phyloP scores from a whole-genome alignment of 2,329 filamentous ascomycete species.

The Pseudogymnoascus sp. region DNA sequence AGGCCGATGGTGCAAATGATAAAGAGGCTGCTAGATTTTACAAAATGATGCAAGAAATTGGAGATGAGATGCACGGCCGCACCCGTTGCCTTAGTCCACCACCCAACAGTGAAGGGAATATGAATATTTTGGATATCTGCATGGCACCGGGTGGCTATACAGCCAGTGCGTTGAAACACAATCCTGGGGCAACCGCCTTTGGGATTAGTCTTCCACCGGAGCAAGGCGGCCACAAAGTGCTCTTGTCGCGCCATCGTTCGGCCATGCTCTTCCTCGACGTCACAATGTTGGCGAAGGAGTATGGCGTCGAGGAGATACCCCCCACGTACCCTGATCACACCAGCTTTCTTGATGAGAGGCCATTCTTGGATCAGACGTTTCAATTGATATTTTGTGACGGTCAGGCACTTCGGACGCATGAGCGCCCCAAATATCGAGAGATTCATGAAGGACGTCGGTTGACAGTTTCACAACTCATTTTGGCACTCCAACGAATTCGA shows the following conservation, averaged over 20 bases:
- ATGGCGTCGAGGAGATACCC: slow-evolving; percentile 13
- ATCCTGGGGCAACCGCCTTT: slow-evolving; percentile 13
- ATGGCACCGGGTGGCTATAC: slow-evolving; percentile 21
- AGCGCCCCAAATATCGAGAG: slow-evolving; percentile 16
- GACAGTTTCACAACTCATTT: slow-evolving; percentile 19
- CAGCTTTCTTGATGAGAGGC: slow-evolving; percentile 14
- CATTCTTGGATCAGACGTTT: slow-evolving; percentile 17
- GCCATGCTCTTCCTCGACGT: slow-evolving; percentile 15
- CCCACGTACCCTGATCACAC: slow-evolving; percentile 12
- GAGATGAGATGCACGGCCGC: slow-evolving; percentile 31
- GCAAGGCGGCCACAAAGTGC: slow-evolving; percentile 19
- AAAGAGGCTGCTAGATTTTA: slow-evolving; percentile 29
- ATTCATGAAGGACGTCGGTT: slow-evolving; percentile 16
- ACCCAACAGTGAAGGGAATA: neutral
- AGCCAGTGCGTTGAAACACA: slow-evolving; percentile 16
- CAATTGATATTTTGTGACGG: slow-evolving; percentile 24
- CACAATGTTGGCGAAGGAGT: slow-evolving; percentile 18
- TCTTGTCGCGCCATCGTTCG: slow-evolving; percentile 11
- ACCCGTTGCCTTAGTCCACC: slow-evolving; percentile 12
- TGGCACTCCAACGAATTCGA: slow-evolving; percentile 18
- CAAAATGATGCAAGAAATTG: slow-evolving; percentile 37
- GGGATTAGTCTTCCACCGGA: slow-evolving; percentile 18
- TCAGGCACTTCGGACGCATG: slow-evolving; percentile 19
- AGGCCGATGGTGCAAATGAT: slow-evolving; percentile 28
- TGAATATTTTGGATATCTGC: slow-evolving; percentile 23